A percentile compares a stretch with the other conserved stretches of the same genome.
phyloP scores from a whole-genome alignment of 2,329 filamentous ascomycete species.

The Ceratocystis ficicola region DNA sequence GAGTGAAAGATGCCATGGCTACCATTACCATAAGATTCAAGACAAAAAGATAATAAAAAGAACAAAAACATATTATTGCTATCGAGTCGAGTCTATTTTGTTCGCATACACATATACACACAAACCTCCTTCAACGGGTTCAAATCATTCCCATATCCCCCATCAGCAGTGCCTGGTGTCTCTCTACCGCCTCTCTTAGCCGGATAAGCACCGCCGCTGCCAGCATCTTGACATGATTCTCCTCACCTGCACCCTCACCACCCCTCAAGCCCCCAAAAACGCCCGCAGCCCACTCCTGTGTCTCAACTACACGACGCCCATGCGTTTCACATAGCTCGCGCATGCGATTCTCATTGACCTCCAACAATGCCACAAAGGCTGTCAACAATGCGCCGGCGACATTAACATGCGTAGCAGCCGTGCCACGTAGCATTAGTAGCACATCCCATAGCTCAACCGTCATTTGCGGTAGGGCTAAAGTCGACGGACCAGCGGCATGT shows the following conservation, averaged over 20 bases:
- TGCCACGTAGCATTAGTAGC: slow-evolving; percentile 55
- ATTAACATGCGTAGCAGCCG: slow-evolving; percentile 47
- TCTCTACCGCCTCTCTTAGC: slow-evolving; percentile 68
- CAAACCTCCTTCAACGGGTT: too few species aligned
- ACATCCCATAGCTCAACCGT: slow-evolving; percentile 75
- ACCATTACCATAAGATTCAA: background rate
- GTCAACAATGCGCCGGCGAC: slow-evolving; percentile 68
- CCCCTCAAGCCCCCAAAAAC: slow-evolving; percentile 55
- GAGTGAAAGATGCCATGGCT: background rate
- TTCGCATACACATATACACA: background rate
- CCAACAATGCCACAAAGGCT: slow-evolving; percentile 64
- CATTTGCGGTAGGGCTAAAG: slow-evolving; percentile 62
- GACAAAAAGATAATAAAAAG: background rate
- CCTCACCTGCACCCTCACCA: slow-evolving; percentile 45
- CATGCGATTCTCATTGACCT: slow-evolving; percentile 65
- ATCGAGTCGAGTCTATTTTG: background rate
- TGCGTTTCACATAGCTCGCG: slow-evolving; percentile 60
- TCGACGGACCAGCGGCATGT: slow-evolving; percentile 70
- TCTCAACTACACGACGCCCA: slow-evolving; percentile 68
- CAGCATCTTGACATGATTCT: slow-evolving; percentile 66
- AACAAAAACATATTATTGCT: background rate
- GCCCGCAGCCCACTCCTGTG: slow-evolving; percentile 68
- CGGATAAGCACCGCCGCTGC: slow-evolving; percentile 67
- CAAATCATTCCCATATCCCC: slow-evolving; percentile 39
- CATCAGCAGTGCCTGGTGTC: slow-evolving; percentile 64